phyloP scores from a whole-genome alignment of 192 early-diverging fungal species.

The Pilaira anomala region DNA sequence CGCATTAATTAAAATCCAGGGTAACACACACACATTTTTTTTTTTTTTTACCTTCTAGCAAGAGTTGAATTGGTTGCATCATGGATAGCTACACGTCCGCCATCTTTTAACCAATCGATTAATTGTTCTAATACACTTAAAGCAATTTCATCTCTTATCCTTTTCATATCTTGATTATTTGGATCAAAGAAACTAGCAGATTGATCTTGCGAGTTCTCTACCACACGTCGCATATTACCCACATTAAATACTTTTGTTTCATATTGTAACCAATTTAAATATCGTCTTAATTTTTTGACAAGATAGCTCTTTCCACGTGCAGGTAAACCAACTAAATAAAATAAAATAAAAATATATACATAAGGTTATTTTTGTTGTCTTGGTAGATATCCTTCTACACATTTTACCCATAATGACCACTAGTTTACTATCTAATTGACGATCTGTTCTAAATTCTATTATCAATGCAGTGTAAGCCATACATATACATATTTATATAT shows the following conservation, averaged over 20 bases:
- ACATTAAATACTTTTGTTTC: constrained; percentile 92
- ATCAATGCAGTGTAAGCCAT: no score
- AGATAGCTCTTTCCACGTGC: constrained; percentile 95
- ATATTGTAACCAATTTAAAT: constrained; percentile 78
- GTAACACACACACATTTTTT: neutral
- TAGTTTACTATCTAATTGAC: constrained; percentile 84
- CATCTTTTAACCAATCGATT: constrained; percentile 82
- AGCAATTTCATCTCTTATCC: constrained; percentile 82
- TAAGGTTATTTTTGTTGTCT: neutral
- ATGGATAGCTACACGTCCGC: constrained; percentile 86
- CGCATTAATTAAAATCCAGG: constrained; percentile 1
- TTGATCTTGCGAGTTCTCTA: constrained; percentile 52
- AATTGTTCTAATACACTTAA: constrained; percentile 90
- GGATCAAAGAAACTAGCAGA: constrained; percentile 94
- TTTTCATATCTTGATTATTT: constrained; percentile 71
- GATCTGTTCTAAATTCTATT: constrained; percentile 44
- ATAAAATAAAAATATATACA: constrained; percentile 12
- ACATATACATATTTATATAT: neutral
- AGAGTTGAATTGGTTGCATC: constrained; percentile 97
- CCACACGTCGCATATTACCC: constrained; percentile 84
- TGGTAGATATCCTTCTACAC: neutral
- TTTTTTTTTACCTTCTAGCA: constrained; percentile 58
- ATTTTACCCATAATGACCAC: constrained; percentile 91
- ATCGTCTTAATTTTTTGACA: constrained; percentile 92
- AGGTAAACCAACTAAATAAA: constrained; percentile 85